Conservation (phyloP, 1,284 basidiomycete genomes). For the Ustilago cynodontis region DNA sequence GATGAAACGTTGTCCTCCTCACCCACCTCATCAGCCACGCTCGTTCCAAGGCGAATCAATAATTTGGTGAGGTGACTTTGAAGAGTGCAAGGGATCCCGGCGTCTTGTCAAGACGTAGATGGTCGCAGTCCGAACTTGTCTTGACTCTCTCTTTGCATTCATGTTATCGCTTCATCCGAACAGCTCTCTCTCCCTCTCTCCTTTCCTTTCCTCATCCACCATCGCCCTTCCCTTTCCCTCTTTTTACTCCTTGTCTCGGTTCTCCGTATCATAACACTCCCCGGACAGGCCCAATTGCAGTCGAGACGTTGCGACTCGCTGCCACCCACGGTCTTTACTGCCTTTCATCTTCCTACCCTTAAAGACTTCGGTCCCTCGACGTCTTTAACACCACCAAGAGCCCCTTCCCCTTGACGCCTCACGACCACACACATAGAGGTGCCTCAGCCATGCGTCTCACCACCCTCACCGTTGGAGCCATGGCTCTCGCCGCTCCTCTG, state of each 20-base stretch:
- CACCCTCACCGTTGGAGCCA: constrained; percentile 36
- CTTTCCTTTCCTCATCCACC: constrained; percentile 1
- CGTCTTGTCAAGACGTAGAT: constrained; percentile 17
- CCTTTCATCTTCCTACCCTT: background rate
- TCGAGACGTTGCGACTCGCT: constrained; percentile 11
- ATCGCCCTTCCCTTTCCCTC: constrained; percentile 6
- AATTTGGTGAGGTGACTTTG: background rate
- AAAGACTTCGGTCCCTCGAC: constrained; percentile 10
- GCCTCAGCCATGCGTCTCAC: constrained; percentile 45
- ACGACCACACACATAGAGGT: constrained; percentile 5
- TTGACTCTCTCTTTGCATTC: background rate
- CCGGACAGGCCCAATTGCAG: constrained; percentile 12
- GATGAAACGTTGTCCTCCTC: background rate
- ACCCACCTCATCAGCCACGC: background rate
- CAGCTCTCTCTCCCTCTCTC: background rate
- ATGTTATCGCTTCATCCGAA: background rate
- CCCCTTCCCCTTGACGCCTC: constrained; percentile 2
- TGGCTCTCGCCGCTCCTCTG: constrained; percentile 47
- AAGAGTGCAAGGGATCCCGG: constrained; percentile 26
- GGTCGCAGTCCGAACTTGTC: background rate
- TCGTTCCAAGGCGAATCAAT: no score
- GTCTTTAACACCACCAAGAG: background rate
- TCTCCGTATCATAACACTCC: constrained; percentile 6
- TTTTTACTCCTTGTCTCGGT: background rate
- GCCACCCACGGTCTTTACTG: constrained; percentile 46